These are phyloP conservation scores for Phytophthora macrochlamydospora DNA, from an alignment of 352 stramenopile species.

Conservation along the genomic window DNA sequence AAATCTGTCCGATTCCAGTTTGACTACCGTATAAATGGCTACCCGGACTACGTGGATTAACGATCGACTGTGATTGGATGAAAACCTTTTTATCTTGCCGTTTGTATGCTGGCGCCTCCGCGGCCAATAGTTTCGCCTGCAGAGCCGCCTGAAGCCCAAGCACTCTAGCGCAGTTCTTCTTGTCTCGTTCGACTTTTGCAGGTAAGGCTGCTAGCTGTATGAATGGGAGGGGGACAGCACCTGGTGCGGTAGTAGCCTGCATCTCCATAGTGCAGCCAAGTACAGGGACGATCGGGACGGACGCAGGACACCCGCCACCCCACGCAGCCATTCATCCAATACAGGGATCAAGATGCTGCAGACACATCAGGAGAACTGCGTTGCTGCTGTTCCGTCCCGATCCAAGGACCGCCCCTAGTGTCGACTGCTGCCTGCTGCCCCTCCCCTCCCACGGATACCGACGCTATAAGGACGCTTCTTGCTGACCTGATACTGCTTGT, in stretches of 20 bases:
- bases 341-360: too few species aligned
- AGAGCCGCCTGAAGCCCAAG: constrained; percentile 8
- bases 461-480: too few species aligned
- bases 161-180: constrained; percentile 70
- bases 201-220: constrained; percentile 40
- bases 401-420: too few species aligned
- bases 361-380: too few species aligned
- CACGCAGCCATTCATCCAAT: too few species aligned
- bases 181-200: constrained; percentile 82
- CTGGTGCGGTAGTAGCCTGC: background rate
- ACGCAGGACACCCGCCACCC: too few species aligned
- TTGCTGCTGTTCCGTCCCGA: too few species aligned
- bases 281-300: background rate
- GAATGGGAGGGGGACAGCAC: background rate
- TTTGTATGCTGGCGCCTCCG: constrained; percentile 78
- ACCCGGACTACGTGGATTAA: too few species aligned
- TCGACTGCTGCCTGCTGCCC: too few species aligned
- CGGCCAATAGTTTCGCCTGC: constrained; percentile 82
- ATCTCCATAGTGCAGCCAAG: constrained; percentile 3
- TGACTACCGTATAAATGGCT: too few species aligned
- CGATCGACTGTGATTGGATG: constrained; percentile 40
- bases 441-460: too few species aligned
- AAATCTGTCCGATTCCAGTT: background rate
- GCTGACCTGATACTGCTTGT: too few species aligned
- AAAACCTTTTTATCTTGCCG: constrained; percentile 33